phyloP scores from a whole-genome alignment of 257 asterid genomes.

The Vinca minor region DNA sequence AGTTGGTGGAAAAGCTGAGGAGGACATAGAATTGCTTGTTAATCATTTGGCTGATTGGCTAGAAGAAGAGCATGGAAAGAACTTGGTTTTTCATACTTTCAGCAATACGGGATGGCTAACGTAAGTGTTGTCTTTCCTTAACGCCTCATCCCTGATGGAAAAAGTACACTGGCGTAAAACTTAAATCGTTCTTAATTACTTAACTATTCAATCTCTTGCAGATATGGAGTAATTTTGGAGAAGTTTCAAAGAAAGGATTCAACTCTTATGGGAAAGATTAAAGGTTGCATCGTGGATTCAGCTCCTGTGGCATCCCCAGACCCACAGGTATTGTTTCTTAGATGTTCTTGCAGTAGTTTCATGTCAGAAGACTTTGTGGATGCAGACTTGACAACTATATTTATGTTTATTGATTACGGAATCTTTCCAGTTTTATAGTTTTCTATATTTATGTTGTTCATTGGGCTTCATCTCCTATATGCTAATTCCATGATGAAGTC shows the following conservation, averaged over 20 bases:
- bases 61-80: conserved; percentile 79
- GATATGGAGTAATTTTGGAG: conserved; percentile 84
- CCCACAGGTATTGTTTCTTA: conserved; percentile 59
- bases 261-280: conserved; percentile 47
- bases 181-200: background rate
- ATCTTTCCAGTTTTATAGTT: background rate
- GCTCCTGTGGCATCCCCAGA: conserved; percentile 85
- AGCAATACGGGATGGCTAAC: conserved; percentile 93
- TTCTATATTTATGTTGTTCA: background rate
- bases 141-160: background rate
- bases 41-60: conserved; percentile 84
- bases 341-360: conserved; percentile 3
- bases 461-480: background rate
- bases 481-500: background rate
- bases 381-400: background rate
- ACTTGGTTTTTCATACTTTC: conserved; percentile 82
- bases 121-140: conserved; percentile 36
- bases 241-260: conserved; percentile 62
- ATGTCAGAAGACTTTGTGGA: background rate
- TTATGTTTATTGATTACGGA: background rate
- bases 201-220: conserved; percentile 20
- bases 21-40: conserved; percentile 63
- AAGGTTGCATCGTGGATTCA: conserved; percentile 87
- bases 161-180: background rate
- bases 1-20: conserved; percentile 89